Base-by-base conservation (phyloP, 805 yeast genomes). In the Zygosaccharomyces lentus region DNA sequence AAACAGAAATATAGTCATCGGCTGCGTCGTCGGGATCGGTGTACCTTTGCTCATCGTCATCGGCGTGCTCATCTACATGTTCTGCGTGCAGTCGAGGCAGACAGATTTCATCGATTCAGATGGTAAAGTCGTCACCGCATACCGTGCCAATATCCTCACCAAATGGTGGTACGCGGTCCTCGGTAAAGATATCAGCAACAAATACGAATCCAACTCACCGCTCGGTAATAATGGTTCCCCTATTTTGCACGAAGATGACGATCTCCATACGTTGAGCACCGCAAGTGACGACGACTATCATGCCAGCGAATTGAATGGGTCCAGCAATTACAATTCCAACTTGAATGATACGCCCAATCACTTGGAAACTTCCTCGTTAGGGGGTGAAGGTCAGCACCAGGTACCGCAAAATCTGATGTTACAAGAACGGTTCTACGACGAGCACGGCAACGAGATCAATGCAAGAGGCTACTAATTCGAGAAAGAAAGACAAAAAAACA, bases 11-110 rank as follows among this genome's bases (percentile, higher is more conserved):
- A 74, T 82, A 29, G 78, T 83, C 19, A 74, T 82, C 43, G 89
- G 89, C 32, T 81, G 82, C 48, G 82, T 79, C 24, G 82, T 83
- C 5, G 89, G 89, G 45, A 75, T 84, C 10, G 87, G 87, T 43
- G 80, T 81, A 0, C 86, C 90, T 2, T 52, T 77, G 0, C 59
- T 81, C 2, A 34, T 66, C 1, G 53, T 55, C 2, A 45, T 52
- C 3, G 41, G 50, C 3, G 45, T 61, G 6, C 27, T 62, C n/a
- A 37, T 64, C 2, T 66, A 66, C 41, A 48, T 58, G 41, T 58
- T 53, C 47, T 64, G 64, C 43, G 50, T 66, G 21, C 57, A 54
- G 41, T 53, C 66, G 4, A 62, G 54, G 37, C 59, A 58, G 41
- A 57, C 64, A 13, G 63, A 64, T 43, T 66, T 62, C 45, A 61